Evolutionary conservation across 352 stramenopile species (phyloP).

Genomic region (Pythium aristosporum): DNA sequence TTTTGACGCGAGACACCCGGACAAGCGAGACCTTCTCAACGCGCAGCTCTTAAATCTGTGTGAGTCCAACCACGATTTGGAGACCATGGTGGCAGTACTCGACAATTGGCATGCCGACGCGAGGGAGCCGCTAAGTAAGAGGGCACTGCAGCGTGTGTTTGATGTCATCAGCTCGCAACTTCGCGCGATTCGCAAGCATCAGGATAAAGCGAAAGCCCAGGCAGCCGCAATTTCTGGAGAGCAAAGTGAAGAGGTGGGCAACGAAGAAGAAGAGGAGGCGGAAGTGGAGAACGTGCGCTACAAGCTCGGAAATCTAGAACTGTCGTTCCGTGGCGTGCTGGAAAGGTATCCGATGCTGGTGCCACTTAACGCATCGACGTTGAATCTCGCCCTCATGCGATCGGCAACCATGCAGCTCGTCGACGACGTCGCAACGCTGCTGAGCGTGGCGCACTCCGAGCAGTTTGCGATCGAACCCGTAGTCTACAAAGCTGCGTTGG

Average conservation of each 20-base stretch:
- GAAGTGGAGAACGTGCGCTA: slow-evolving; percentile 25
- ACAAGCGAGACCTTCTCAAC: slow-evolving; percentile 40
- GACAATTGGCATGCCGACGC: slow-evolving; percentile 51
- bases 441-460: slow-evolving; percentile 37
- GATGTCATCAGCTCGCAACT: slow-evolving; percentile 61
- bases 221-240: no score
- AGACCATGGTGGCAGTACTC: slow-evolving; percentile 55
- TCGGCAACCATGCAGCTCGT: slow-evolving; percentile 42
- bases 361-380: slow-evolving; percentile 38
- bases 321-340: slow-evolving; percentile 60
- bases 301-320: slow-evolving; percentile 42
- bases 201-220: background rate
- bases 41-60: slow-evolving; percentile 69
- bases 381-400: slow-evolving; percentile 52
- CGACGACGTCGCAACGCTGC: slow-evolving; percentile 45
- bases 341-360: slow-evolving; percentile 51
- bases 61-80: slow-evolving; percentile 60
- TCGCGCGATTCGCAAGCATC: slow-evolving; percentile 29
- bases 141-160: slow-evolving; percentile 51
- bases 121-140: slow-evolving; percentile 41
- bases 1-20: slow-evolving; percentile 52
- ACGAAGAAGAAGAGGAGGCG: slow-evolving; percentile 11
- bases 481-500: slow-evolving; percentile 51
- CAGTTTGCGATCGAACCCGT: slow-evolving; percentile 39
- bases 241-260: no score